Evolutionary conservation across 2,329 filamentous ascomycete genomes (phyloP).

Genomic region (Elsinoe batatas): DNA sequence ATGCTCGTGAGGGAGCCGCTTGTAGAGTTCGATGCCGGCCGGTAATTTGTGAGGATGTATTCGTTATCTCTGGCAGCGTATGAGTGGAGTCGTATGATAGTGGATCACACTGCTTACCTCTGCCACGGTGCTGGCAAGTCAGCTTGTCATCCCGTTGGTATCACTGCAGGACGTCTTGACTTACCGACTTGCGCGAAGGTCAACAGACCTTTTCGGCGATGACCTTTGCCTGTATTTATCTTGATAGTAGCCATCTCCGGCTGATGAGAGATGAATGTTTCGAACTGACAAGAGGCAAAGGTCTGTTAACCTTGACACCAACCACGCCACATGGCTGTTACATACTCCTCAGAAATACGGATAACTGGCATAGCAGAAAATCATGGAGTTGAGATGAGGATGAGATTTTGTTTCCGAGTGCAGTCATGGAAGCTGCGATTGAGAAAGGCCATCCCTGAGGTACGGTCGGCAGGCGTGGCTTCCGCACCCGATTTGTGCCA

Average conservation of each 20-base stretch:
- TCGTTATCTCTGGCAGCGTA: constrained; percentile 6
- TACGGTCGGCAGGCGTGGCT: too few relatives aligned
- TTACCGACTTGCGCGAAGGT: not conserved
- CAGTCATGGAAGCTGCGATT: too few relatives aligned
- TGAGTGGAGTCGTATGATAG: not conserved
- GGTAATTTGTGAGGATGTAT: constrained; percentile 11
- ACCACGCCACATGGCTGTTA: not conserved
- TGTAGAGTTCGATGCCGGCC: constrained; percentile 4
- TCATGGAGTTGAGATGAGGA: too few relatives aligned
- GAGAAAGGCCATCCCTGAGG: too few relatives aligned
- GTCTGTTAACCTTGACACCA: not conserved
- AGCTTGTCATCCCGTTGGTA: not conserved
- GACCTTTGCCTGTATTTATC: too few relatives aligned
- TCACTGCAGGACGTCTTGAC: not conserved
- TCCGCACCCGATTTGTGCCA: too few relatives aligned
- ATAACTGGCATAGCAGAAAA: too few relatives aligned
- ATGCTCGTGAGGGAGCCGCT: not conserved
- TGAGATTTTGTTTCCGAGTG: too few relatives aligned
- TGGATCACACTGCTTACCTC: not conserved
- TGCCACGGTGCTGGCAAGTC: constrained; percentile 1
- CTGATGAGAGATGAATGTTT: too few relatives aligned
- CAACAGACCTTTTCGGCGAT: not conserved
- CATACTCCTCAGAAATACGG: not conserved
- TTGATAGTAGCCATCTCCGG: too few relatives aligned
- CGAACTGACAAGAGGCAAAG: too few relatives aligned